These are phyloP conservation scores for Erigeron philadelphicus DNA, from an alignment of 140 eudicot species.

Conservation along the genomic window DNA sequence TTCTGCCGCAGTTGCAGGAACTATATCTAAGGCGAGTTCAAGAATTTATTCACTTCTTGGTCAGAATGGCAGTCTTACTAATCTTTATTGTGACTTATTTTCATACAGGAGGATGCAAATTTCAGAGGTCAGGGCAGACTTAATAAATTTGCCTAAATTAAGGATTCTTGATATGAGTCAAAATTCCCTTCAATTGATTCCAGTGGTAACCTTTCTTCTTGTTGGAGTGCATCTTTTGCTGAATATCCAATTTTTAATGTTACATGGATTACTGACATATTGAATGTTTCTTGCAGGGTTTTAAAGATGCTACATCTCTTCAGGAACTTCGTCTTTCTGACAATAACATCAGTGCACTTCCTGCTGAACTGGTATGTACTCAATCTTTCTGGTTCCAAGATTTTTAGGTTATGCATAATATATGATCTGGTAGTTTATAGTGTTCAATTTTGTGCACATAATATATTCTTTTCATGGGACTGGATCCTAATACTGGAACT, in stretches of 20 bases:
- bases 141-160: constrained; percentile 48
- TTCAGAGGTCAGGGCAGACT: constrained; percentile 57
- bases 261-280: background rate
- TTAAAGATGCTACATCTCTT: constrained; percentile 60
- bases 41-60: background rate
- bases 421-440: background rate
- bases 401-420: background rate
- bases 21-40: constrained; percentile 64
- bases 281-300: constrained; percentile 45
- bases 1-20: constrained; percentile 67
- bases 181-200: constrained; percentile 60
- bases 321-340: constrained; percentile 76
- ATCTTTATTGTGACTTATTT: background rate
- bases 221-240: background rate
- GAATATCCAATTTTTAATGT: background rate
- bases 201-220: constrained; percentile 45
- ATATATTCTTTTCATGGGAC: background rate
- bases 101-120: constrained; percentile 68
- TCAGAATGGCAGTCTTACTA: constrained; percentile 1
- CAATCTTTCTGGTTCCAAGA: background rate
- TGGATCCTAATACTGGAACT: constrained; percentile 13
- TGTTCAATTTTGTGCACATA: background rate
- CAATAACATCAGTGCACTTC: constrained; percentile 69
- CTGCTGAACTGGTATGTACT: constrained; percentile 71
- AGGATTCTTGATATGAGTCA: constrained; percentile 88